phyloP scores from a whole-genome alignment of 2,329 filamentous ascomycete species.

The Sporothrix sp. region DNA sequence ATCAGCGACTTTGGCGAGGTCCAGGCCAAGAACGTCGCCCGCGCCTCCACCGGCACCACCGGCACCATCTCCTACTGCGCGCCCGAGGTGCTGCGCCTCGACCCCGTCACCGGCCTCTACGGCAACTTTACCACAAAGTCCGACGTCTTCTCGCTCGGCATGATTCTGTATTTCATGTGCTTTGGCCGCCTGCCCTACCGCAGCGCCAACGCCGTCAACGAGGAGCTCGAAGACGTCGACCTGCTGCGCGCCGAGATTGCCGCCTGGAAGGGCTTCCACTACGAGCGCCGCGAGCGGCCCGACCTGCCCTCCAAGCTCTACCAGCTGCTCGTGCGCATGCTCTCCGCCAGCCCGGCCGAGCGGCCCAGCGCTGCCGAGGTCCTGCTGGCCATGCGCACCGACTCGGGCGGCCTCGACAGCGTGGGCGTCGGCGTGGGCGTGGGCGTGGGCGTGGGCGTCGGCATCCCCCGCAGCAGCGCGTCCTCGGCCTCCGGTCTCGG shows the following conservation, averaged over 20 bases:
- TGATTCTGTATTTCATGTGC: constrained; percentile 98
- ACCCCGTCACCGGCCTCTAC: constrained; percentile 56
- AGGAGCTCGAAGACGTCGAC: constrained; percentile 88
- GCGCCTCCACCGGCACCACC: constrained; percentile 87
- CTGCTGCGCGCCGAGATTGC: constrained; percentile 76
- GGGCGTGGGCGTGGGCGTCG: constrained; percentile 2
- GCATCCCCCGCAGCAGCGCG: neutral
- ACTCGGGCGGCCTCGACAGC: neutral
- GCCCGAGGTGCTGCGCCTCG: constrained; percentile 74
- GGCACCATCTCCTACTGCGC: constrained; percentile 97
- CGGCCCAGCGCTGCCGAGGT: constrained; percentile 83
- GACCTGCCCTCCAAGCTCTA: constrained; percentile 85
- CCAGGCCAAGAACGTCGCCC: constrained; percentile 67
- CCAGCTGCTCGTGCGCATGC: constrained; percentile 66
- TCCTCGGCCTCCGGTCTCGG: constrained; percentile 25
- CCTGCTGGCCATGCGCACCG: constrained; percentile 59
- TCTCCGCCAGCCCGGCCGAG: constrained; percentile 66
- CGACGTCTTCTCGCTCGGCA: constrained; percentile 94
- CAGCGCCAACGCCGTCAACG: constrained; percentile 73
- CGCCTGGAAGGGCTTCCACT: constrained; percentile 77
- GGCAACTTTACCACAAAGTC: constrained; percentile 96
- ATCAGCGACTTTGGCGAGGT: constrained; percentile 99
- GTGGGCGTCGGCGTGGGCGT: too few species aligned
- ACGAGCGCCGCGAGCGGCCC: constrained; percentile 61
- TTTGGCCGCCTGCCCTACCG: constrained; percentile 81